Evolutionary conservation across 2,329 filamentous ascomycete species (phyloP), one percentile per base, ranked within the genome.

Genomic region (Aspergillus viridinutans): DNA sequence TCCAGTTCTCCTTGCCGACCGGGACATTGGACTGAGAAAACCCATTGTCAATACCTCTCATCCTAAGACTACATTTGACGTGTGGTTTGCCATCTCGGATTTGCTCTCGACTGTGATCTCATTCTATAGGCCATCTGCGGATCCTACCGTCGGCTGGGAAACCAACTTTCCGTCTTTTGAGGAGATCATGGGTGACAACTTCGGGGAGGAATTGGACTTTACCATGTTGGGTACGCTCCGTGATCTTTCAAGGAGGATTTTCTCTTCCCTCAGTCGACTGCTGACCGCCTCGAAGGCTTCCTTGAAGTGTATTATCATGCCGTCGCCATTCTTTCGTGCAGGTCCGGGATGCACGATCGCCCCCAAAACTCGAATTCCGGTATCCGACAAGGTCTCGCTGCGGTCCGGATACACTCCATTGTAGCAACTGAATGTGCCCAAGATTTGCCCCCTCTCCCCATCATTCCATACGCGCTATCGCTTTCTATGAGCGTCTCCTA

Each of bases 281-380:
- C 54, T 54, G 53, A 60, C 54, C 23, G 35, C 8, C 23, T 29
- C 26, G 9, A 51, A 80, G 78, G 75, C 14, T 73, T 83, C 5
- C 68, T 85, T 7, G 83, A 84, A 56, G 67, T 85, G 2, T 83
- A 80, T 66, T 84, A 85, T 57, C 80, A 84, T 62, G 77, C 80
- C 23, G 80, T 83, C 52, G 81, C 80, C 38, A 83, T 85, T 63
- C 72, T 83, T 2, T 83, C 82, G 3, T 81, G 83, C 66, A 80
- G 82, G 45, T 79, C 80, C 43, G 66, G 64, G 48, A 42, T 62
- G 21, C 58, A 61, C n/a, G 64, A 71, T 42, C 55, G 52, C 32
- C 76, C 73, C 14, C 77, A 81, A 47, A 75, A 77, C 35, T 78
- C 77, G 3, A 80, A 77, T 4, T 83, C 81, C 1, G 80, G 80